Percentiles rank a stretch among this genome's conserved stretches.
Conservation (phyloP, 148 eudicot species). For the Persicaria maculosa region DNA sequence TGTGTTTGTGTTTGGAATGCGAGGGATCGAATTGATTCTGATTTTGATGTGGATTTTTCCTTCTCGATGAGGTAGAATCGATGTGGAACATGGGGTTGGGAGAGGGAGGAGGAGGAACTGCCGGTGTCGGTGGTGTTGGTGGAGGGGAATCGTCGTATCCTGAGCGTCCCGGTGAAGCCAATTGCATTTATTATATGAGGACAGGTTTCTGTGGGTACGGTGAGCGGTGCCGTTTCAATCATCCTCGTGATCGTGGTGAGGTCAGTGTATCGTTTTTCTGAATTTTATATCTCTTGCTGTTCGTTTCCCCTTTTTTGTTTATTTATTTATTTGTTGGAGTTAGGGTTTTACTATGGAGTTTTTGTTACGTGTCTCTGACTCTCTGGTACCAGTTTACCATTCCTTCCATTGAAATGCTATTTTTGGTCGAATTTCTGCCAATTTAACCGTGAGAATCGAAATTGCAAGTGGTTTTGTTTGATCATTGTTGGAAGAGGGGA, state of each 20-base stretch:
- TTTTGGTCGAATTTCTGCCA: no score
- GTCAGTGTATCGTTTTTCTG: background rate
- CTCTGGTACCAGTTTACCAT: no score
- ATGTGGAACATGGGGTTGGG: conserved; percentile 61
- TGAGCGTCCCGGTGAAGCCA: conserved; percentile 58
- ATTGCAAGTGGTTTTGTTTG: background rate
- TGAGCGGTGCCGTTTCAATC: conserved; percentile 56
- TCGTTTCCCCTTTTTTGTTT: background rate
- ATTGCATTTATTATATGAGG: conserved; percentile 48
- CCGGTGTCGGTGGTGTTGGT: background rate
- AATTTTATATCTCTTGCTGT: background rate
- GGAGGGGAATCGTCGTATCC: conserved; percentile 29
- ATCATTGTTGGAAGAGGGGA: background rate
- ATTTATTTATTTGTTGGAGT: background rate
- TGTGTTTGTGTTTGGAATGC: background rate
- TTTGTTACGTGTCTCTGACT: background rate
- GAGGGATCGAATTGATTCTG: conserved; percentile 12
- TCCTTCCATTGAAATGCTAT: no score
- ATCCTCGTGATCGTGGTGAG: conserved; percentile 29
- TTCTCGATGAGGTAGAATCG: conserved; percentile 49
- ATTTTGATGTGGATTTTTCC: conserved; percentile 18
- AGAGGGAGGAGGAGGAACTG: conserved; percentile 11
- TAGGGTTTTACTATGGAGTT: background rate
- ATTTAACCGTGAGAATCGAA: no score
- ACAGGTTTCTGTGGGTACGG: conserved; percentile 66